phyloP scores from a whole-genome alignment of 768 basidiomycete genomes.

The Tubosaeta sp. region DNA sequence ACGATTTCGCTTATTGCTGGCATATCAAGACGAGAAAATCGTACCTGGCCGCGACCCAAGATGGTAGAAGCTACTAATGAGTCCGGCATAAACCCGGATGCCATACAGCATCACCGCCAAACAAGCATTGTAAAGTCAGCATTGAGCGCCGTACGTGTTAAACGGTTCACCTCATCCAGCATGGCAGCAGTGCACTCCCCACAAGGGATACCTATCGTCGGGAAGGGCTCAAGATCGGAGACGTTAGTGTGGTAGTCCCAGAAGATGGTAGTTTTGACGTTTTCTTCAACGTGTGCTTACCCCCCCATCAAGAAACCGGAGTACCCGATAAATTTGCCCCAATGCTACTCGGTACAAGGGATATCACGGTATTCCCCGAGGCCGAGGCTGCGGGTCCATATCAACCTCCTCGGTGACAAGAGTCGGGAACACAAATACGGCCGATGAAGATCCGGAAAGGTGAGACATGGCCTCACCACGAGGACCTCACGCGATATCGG shows the following conservation, averaged over 20 bases:
- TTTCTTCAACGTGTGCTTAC: constrained; percentile 34
- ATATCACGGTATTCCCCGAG: constrained; percentile 6
- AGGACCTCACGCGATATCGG: background rate
- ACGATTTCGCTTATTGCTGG: background rate
- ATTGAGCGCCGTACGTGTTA: background rate
- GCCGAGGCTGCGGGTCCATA: constrained; percentile 10
- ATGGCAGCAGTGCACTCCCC: background rate
- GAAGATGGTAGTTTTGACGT: constrained; percentile 33
- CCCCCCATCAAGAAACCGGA: constrained; percentile 10
- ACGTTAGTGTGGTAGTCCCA: constrained; percentile 32
- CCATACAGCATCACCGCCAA: no score
- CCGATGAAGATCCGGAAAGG: background rate
- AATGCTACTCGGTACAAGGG: constrained; percentile 11
- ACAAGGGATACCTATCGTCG: constrained; percentile 18
- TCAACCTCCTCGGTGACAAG: constrained; percentile 9
- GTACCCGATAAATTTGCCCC: constrained; percentile 27
- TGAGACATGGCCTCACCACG: background rate
- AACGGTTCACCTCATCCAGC: background rate
- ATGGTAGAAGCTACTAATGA: no score
- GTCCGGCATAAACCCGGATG: no score
- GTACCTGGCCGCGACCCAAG: no score
- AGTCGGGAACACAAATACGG: background rate
- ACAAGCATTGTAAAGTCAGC: no score
- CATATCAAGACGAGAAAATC: background rate
- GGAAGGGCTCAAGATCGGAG: constrained; percentile 32